phyloP scores from a whole-genome alignment of 495 filamentous ascomycete genomes.

The Hypoxylon crocopeplum region DNA sequence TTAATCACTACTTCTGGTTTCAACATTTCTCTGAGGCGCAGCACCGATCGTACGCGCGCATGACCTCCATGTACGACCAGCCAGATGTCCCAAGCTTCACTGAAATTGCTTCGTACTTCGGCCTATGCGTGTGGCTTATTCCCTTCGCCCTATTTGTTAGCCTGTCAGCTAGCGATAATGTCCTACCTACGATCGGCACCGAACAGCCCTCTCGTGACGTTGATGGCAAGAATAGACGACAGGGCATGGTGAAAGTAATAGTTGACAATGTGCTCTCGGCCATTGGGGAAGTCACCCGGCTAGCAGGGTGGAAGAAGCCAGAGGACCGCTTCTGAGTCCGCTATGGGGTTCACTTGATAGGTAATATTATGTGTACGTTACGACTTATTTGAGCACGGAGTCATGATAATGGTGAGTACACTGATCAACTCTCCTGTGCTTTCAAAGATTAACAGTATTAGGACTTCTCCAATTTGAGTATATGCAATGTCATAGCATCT shows the following conservation, averaged over 20 bases:
- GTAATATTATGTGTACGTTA: constrained; percentile 19
- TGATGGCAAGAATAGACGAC: constrained; percentile 64
- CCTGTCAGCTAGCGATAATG: constrained; percentile 90
- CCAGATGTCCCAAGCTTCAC: constrained; percentile 81
- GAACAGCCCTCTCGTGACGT: constrained; percentile 50
- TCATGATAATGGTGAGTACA: constrained; percentile 11
- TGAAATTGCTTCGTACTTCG: constrained; percentile 95
- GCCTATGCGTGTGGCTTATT: constrained; percentile 94
- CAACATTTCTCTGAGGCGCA: constrained; percentile 79
- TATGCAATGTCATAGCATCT: constrained; percentile 2
- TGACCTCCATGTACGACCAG: constrained; percentile 64
- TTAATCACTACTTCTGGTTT: constrained; percentile 99
- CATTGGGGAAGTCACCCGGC: constrained; percentile 73
- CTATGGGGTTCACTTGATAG: not conserved
- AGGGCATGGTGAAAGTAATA: constrained; percentile 89
- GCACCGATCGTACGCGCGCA: constrained; percentile 51
- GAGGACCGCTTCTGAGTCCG: constrained; percentile 40
- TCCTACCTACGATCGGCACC: constrained; percentile 81
- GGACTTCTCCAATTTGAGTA: not conserved
- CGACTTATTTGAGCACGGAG: not conserved
- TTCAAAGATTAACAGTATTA: constrained; percentile 3
- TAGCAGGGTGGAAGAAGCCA: constrained; percentile 68
- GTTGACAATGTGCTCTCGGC: constrained; percentile 79
- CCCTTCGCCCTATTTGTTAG: constrained; percentile 96
- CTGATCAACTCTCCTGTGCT: not conserved